A percentile compares a stretch with the other conserved stretches of the same genome.
These are phyloP conservation scores for Jaenimonas drosophilae DNA, from an alignment of 208 protist genomes.

Conservation along the genomic window DNA sequence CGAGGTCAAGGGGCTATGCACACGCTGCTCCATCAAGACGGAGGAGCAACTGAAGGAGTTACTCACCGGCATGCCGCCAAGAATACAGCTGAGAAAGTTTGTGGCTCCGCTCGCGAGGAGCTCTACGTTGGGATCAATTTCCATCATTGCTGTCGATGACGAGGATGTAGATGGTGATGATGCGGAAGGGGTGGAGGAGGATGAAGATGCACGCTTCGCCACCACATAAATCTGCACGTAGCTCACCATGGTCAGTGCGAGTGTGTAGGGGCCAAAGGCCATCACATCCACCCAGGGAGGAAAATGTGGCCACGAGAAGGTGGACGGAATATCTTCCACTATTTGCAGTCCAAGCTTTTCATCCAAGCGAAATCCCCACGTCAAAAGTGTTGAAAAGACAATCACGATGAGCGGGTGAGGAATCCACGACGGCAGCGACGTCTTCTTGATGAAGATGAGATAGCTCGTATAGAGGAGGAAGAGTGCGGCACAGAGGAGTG, in stretches of 20 bases:
- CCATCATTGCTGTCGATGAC: too few relatives aligned
- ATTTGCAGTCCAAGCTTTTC: constrained; percentile 13
- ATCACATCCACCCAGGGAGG: constrained; percentile 29
- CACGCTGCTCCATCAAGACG: constrained; percentile 34
- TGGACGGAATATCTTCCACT: constrained; percentile 22
- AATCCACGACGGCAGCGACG: constrained; percentile 29
- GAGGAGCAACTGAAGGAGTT: constrained; percentile 49
- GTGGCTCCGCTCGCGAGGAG: constrained; percentile 35
- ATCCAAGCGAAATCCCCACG: constrained; percentile 19
- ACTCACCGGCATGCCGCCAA: constrained; percentile 35
- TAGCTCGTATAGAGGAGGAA: constrained; percentile 32
- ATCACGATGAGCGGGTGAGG: constrained; percentile 55
- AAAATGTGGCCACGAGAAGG: constrained; percentile 15
- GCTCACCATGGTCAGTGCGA: constrained; percentile 41
- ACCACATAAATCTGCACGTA: constrained; percentile 59
- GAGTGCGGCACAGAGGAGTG: constrained; percentile 29
- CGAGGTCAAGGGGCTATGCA: constrained; percentile 27
- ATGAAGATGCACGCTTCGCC: constrained; percentile 24
- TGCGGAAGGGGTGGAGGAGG: too few relatives aligned
- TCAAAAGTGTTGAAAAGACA: constrained; percentile 32
- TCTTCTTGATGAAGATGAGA: constrained; percentile 38
- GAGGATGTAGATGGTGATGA: too few relatives aligned
- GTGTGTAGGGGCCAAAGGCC: constrained; percentile 38
- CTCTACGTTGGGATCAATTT: constrained; percentile 40
- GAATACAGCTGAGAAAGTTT: constrained; percentile 32